phyloP scores from a whole-genome alignment of 2,329 filamentous ascomycete genomes.

The Penicillium corylophilum region DNA sequence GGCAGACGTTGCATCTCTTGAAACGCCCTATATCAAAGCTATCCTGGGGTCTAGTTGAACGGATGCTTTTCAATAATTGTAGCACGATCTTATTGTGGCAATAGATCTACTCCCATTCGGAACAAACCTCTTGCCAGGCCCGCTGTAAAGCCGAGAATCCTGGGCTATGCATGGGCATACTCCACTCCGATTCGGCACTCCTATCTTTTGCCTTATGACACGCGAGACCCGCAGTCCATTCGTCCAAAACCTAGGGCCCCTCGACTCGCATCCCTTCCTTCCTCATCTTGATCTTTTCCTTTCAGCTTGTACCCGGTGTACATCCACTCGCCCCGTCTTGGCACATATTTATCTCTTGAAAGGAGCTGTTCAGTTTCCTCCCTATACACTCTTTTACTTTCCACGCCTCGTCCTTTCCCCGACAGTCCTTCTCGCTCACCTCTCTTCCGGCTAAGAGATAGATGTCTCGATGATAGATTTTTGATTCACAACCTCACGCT shows the following conservation, averaged over 20 bases:
- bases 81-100: slow-evolving; percentile 1
- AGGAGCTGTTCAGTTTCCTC: not conserved
- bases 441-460: slow-evolving; percentile 14
- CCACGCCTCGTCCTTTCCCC: not conserved
- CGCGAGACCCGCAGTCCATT: slow-evolving; percentile 1
- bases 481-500: slow-evolving; percentile 3
- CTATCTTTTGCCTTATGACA: slow-evolving; percentile 10
- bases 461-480: slow-evolving; percentile 5
- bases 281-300: slow-evolving; percentile 8
- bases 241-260: slow-evolving; percentile 14
- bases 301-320: slow-evolving; percentile 2
- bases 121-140: not conserved
- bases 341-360: slow-evolving; percentile 5
- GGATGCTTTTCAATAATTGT: not conserved
- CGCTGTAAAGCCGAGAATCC: slow-evolving; percentile 9
- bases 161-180: slow-evolving; percentile 6
- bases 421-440: slow-evolving; percentile 7
- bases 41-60: not conserved
- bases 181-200: slow-evolving; percentile 9
- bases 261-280: slow-evolving; percentile 8
- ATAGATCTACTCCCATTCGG: slow-evolving; percentile 7
- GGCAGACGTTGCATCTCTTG: not conserved
- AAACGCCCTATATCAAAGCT: not conserved
- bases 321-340: slow-evolving; percentile 7
- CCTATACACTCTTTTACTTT: slow-evolving; percentile 8